A percentile compares a stretch with the other conserved stretches of the same genome.
phyloP scores from a whole-genome alignment of 345 rosid species.

The Hypericum androsaemum region DNA sequence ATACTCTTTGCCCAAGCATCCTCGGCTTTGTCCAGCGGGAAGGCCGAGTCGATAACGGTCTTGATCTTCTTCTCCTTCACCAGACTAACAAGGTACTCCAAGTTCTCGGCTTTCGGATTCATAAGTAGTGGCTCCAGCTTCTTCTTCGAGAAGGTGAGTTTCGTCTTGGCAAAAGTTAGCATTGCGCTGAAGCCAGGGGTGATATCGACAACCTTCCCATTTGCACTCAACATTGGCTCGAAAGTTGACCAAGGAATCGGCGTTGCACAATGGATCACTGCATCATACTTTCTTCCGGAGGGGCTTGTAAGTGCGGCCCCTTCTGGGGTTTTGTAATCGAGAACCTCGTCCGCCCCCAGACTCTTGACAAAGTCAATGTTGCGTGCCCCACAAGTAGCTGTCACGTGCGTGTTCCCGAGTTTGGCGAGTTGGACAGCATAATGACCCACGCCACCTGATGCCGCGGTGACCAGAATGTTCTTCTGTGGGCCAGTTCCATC shows the following conservation, averaged over 20 bases:
- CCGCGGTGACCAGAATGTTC: slow-evolving; percentile 63
- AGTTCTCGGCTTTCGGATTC: slow-evolving; percentile 36
- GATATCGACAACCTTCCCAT: slow-evolving; percentile 57
- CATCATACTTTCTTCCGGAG: slow-evolving; percentile 61
- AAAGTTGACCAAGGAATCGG: slow-evolving; percentile 57
- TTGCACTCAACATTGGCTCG: slow-evolving; percentile 47
- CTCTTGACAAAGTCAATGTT: slow-evolving; percentile 61
- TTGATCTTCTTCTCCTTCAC: slow-evolving; percentile 56
- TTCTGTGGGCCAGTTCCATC: slow-evolving; percentile 44
- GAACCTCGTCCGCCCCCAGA: slow-evolving; percentile 74
- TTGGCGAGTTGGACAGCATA: slow-evolving; percentile 71
- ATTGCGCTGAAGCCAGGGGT: slow-evolving; percentile 37
- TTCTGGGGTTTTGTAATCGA: slow-evolving; percentile 69
- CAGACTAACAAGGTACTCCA: slow-evolving; percentile 37
- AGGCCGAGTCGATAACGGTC: slow-evolving; percentile 50
- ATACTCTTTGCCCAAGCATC: slow-evolving; percentile 68
- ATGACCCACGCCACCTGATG: slow-evolving; percentile 83
- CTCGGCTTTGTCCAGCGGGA: slow-evolving; percentile 51
- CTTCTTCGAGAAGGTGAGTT: slow-evolving; percentile 57
- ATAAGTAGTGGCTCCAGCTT: slow-evolving; percentile 42
- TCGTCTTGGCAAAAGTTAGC: slow-evolving; percentile 37
- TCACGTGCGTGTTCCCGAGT: slow-evolving; percentile 61
- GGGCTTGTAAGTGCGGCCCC: slow-evolving; percentile 68
- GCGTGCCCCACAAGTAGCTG: slow-evolving; percentile 75
- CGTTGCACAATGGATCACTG: slow-evolving; percentile 55